Evolutionary conservation across 495 filamentous ascomycete species (phyloP), one percentile per base, ranked within the genome.

Genomic region (Alectoria sarmentosa): DNA sequence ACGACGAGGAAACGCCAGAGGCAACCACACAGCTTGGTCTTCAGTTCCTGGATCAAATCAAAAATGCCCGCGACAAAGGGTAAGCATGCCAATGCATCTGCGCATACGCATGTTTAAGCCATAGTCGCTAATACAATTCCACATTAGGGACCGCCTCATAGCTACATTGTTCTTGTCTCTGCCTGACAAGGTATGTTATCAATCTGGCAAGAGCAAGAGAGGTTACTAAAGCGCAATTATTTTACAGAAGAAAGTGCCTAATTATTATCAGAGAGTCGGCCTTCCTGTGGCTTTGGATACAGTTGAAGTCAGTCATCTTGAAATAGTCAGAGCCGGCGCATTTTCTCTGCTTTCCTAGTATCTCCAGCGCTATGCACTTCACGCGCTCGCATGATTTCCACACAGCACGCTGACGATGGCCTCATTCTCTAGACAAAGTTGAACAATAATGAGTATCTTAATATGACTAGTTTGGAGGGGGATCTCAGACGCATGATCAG

Each of bases 401-500:
- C 1, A 46, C 17, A 57, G 55, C 8, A 46, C 36, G 49, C 66
- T 68, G 37, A 65, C 49, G 2, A 34, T 26, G 37, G 36, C 7
- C 38, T 30, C 32, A 17, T 34, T 26, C 54, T 56, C 17, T 32
- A 81, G 75, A 79, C 72, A n/a, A 90, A 88, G 73, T 78, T 92
- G 39, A 75, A 82, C 32, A 77, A 80, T 28, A 75, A 81, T 44
- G 81, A 84, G 63, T 95, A 91, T 72, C 69, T 77, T 15, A 83
- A 75, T 41, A 73, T 92, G 48, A 80, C 87, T 30, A 75, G 79
- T 36, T 70, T 92, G 10, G 89, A 92, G 70, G 83, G 84, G 69
- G 88, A 89, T 69, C 80, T 90, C 68, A 91, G 91, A 75, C 87
- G 88, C 49, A 83, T 92, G 78, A 83, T 92, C 63, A 80, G 79